Base-by-base conservation (phyloP, 306 rosid genomes). In the Sechiopsis laciniata region DNA sequence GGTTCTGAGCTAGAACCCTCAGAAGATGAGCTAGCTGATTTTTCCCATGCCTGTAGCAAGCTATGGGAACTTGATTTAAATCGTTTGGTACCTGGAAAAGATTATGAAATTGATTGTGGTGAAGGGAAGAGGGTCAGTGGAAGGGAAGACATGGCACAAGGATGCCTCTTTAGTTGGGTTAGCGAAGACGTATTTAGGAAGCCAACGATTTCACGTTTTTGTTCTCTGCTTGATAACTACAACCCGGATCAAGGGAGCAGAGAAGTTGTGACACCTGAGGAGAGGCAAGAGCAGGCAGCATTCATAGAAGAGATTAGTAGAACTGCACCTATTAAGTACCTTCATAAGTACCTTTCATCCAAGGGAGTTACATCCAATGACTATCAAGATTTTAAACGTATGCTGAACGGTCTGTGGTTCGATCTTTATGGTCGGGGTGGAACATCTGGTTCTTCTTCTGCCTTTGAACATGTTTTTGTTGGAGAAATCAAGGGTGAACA, bases 381-480 rank as follows among this genome's bases (percentile, higher is more conserved):
- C 77, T 84, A 21, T 62, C 92, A 88, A 80, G 96, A 88, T 37
- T 90, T 90, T 76, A 94, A 94, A 80, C 66, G 83, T 82, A 66
- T 50, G 79, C 19, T 93, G 84, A 80, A 78, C 55, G 72, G 76
- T 78, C 79, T 90, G 73, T 94, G 98, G 97, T 94, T 94, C 69
- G 96, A 94, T 42, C 97, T 94, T 79, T 94, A 90, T 77, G 84
- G 85, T 69, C 94, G 98, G n/a, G 83, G 95, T 48, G 97, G 97
- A 56, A 80, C 97, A 20, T 89, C 88, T 66, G 87, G 86, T 73
- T 94, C 89, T 74, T 94, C 98, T 68, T 94, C 98, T 59, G 94
- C 98, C 79, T 94, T 94, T 73, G 98, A 94, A 63, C 98, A 93
- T 77, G 98, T 93, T 71, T 88, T 93, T 82, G 96, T 93, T 72